Base-by-base conservation (phyloP, 2,329 filamentous ascomycete species). In the Nothomitra cinnamomea region DNA sequence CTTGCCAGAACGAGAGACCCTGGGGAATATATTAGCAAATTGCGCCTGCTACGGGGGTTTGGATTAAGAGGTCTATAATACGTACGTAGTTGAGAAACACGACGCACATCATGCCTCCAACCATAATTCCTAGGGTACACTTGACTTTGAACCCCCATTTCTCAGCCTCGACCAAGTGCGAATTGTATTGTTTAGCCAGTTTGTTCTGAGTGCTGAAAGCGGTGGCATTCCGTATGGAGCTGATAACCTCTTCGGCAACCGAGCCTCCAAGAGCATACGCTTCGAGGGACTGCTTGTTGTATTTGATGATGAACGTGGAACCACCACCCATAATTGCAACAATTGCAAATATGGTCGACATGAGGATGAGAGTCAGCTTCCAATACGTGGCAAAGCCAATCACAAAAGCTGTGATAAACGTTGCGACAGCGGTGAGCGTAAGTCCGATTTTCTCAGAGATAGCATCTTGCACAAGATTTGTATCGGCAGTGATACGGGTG, bases 131-230 rank as follows among this genome's bases (percentile, higher is more conserved):
- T 28, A 94, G 70, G 21, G 78, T 72, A 17, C 76, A 71, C 70
- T 95, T 90, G 62, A 84, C 77, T 61, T 80, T 85, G 67, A 80
- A 80, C 19, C 90, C 92, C 64, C 77, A 87, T 59, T 73, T 77
- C 63, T 92, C 82, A 13, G 88, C 89, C 53, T 77, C 75, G 43
- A 69, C 68, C 32, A 96, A 72, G 64, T 94, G 85, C 1, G 63
- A 65, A 60, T 94, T 85, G 64, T 96, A 96, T 65, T 90, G 83
- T 57, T 76, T 76, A 10, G 90, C 87, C n/a, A 96, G 76, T 58
- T 90, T 88, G 54, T 90, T 85, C 66, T 96, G 89, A 0, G 89
- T 95, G 43, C 87, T 87, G 62, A 95, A 98, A 28, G 92, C 92
- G 6, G 87, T 81, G 5, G 90, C 85, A 63, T 94, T 96, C 58